These are phyloP conservation scores for Diaporthe helianthi DNA, from an alignment of 2,329 filamentous ascomycete species.

Conservation along the genomic window DNA sequence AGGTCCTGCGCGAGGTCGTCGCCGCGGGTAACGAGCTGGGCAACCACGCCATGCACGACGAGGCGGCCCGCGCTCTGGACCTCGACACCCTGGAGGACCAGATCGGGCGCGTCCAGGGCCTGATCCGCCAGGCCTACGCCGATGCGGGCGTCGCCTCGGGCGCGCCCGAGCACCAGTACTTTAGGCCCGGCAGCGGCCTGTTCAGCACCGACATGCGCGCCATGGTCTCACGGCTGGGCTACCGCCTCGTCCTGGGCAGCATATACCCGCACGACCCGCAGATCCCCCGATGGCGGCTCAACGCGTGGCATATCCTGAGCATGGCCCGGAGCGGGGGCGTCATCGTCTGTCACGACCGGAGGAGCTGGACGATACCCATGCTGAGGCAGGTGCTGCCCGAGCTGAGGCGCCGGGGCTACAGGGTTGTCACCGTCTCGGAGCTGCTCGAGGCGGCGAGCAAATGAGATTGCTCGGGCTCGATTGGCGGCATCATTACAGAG, in stretches of 20 bases:
- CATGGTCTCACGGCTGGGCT: constrained; percentile 66
- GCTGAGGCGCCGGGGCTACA: constrained; percentile 72
- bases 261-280: constrained; percentile 95
- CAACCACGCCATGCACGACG: constrained; percentile 91
- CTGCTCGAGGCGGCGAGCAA: constrained; percentile 55
- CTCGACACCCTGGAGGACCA: constrained; percentile 66
- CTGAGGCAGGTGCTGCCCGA: constrained; percentile 74
- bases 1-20: constrained; percentile 64
- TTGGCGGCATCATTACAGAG: background rate
- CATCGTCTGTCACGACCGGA: constrained; percentile 85
- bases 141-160: constrained; percentile 45
- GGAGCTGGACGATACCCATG: constrained; percentile 86
- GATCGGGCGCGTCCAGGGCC: constrained; percentile 68
- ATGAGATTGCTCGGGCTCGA: background rate
- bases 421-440: constrained; percentile 73
- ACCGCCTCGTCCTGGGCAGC: constrained; percentile 78
- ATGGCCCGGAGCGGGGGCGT: constrained; percentile 80
- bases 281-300: constrained; percentile 71
- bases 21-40: constrained; percentile 73
- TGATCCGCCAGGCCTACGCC: constrained; percentile 64
- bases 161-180: constrained; percentile 67
- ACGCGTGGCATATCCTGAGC: constrained; percentile 80
- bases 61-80: constrained; percentile 70
- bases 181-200: constrained; percentile 84
- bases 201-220: constrained; percentile 76